These are phyloP conservation scores for Corylus americana DNA, from an alignment of 306 rosid genomes.

Conservation along the genomic window DNA sequence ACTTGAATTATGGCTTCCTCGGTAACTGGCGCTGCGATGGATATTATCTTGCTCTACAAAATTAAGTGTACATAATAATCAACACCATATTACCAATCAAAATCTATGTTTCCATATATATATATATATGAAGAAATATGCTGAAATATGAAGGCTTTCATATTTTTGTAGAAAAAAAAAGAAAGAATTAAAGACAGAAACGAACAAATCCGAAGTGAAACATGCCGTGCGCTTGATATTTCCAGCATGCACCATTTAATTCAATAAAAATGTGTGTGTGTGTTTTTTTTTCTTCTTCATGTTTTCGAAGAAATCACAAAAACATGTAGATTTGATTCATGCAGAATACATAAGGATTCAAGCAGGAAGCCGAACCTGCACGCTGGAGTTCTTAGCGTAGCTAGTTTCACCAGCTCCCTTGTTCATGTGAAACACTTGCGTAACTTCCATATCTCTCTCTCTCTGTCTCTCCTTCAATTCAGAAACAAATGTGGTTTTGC, in stretches of 20 bases:
- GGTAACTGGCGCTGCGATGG: slow-evolving; percentile 34
- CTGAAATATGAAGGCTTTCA: too few relatives aligned
- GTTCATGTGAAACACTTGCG: slow-evolving; percentile 68
- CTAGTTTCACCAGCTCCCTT: slow-evolving; percentile 63
- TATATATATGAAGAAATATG: too few relatives aligned
- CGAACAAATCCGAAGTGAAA: too few relatives aligned
- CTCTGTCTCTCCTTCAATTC: not conserved
- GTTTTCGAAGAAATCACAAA: not conserved
- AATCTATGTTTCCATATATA: too few relatives aligned
- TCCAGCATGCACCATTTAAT: not conserved
- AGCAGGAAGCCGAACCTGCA: slow-evolving; percentile 52
- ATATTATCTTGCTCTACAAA: slow-evolving; percentile 47
- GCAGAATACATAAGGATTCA: not conserved
- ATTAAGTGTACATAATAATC: too few relatives aligned
- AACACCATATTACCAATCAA: too few relatives aligned
- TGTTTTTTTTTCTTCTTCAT: not conserved
- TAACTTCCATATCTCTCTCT: slow-evolving; percentile 42
- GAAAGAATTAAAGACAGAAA: too few relatives aligned
- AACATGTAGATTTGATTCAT: not conserved
- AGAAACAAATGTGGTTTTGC: not conserved
- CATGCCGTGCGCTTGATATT: not conserved
- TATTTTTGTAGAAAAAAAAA: too few relatives aligned
- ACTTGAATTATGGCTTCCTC: slow-evolving; percentile 42
- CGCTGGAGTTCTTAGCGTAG: slow-evolving; percentile 62
- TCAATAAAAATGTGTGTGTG: too few relatives aligned